These are phyloP conservation scores for Nitzschia sp. DNA, from an alignment of 108 stramenopile genomes.

Conservation along the genomic window DNA sequence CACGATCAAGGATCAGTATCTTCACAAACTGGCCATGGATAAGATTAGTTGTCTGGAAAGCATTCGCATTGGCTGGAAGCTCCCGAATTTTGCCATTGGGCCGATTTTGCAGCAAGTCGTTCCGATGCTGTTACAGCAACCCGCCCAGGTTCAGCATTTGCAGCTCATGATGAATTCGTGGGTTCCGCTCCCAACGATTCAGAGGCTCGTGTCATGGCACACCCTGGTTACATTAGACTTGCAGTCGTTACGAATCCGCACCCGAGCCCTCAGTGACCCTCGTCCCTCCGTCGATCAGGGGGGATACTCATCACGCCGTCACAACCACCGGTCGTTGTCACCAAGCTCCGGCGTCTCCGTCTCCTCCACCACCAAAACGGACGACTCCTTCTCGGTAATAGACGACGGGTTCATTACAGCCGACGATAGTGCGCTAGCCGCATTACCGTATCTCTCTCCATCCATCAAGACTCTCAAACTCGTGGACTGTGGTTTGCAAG, in stretches of 20 bases:
- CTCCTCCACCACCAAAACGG: not conserved
- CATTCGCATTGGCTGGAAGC: conserved; percentile 34
- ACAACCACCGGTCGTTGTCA: not conserved
- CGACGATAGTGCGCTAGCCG: conserved; percentile 15
- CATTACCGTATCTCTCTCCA: conserved; percentile 18
- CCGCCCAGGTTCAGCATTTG: conserved; percentile 14
- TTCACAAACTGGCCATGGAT: conserved; percentile 15
- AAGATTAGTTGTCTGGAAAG: conserved; percentile 26
- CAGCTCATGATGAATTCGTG: conserved; percentile 16
- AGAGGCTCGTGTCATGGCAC: conserved; percentile 10
- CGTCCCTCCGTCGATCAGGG: not conserved
- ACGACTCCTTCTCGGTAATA: not conserved
- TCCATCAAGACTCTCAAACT: conserved; percentile 20
- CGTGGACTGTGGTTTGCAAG: conserved; percentile 21
- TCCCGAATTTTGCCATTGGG: conserved; percentile 29
- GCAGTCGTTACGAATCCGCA: conserved; percentile 9
- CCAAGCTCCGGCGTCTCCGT: not conserved
- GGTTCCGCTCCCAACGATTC: conserved; percentile 19
- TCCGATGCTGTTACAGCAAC: conserved; percentile 18
- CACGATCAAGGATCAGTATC: conserved; percentile 17
- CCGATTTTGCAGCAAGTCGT: conserved; percentile 24
- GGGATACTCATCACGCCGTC: not conserved
- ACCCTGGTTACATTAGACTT: conserved; percentile 23
- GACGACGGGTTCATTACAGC: not conserved
- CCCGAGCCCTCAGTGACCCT: not conserved